phyloP scores from a whole-genome alignment of 805 yeast species.

The Schwanniomyces polymorphus region DNA sequence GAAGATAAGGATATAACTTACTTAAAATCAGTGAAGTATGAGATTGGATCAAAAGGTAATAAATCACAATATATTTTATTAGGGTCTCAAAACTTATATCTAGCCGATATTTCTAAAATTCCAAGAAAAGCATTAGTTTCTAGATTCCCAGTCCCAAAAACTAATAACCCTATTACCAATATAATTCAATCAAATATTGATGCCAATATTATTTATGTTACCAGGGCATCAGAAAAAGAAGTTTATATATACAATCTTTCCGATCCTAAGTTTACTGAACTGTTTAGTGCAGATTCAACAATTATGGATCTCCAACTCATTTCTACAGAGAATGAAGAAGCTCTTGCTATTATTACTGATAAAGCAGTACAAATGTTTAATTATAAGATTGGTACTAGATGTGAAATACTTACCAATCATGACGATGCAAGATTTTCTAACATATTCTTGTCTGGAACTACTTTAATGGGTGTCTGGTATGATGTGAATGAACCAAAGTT shows the following conservation, averaged over 20 bases:
- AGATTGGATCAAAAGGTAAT: constrained; percentile 9
- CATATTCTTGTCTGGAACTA: constrained; percentile 29
- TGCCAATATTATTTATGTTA: constrained; percentile 32
- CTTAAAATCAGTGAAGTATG: constrained; percentile 15
- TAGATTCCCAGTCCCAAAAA: constrained; percentile 31
- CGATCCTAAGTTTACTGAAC: constrained; percentile 24
- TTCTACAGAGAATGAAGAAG: constrained; percentile 15
- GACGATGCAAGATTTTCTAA: constrained; percentile 17
- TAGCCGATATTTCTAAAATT: constrained; percentile 25
- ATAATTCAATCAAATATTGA: constrained; percentile 30
- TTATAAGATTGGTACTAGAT: constrained; percentile 6
- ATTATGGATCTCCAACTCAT: constrained; percentile 24
- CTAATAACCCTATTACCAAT: constrained; percentile 29
- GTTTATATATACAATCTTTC: constrained; percentile 34
- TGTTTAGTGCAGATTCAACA: constrained; percentile 31
- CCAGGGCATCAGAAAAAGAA: constrained; percentile 24
- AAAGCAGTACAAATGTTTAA: constrained; percentile 32
- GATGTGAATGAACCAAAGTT: constrained; percentile 30
- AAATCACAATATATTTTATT: constrained; percentile 14
- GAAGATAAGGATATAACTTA: constrained; percentile 19
- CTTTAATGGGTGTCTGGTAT: constrained; percentile 41
- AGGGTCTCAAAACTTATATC: constrained; percentile 27
- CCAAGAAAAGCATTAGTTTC: constrained; percentile 22
- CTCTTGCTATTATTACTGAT: constrained; percentile 26
- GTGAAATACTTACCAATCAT: constrained; percentile 14